Evolutionary conservation across 1,284 basidiomycete genomes (phyloP), one percentile per base, ranked within the genome.

Genomic region (Xerocomus amazonicus): DNA sequence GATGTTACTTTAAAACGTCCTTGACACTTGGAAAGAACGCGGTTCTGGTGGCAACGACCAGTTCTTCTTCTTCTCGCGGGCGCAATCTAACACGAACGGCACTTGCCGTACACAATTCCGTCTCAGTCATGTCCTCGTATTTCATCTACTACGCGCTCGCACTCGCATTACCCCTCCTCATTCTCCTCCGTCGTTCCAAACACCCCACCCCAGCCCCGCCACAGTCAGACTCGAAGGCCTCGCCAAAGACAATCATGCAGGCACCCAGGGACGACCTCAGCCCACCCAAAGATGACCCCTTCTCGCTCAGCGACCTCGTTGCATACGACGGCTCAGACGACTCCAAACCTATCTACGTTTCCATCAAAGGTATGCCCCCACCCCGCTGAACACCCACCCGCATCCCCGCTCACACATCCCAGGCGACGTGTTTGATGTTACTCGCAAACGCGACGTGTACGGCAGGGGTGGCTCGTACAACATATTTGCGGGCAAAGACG

Each of bases 401-500:
- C 27, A 3, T 71, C 59, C 31, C 5, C 43, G 43, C 35, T 35
- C 45, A 32, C 45, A 5, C 14, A 8, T 13, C 13, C 3, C 36
- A 49, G 47, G 90, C 43, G 84, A 82, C 0, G 76, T 94, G 10
- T 94, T 94, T 66, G 90, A 94, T 64, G 92, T 96, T n/a, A 70
- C 83, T 1, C 74, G 74, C 47, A 93, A 92, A 65, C 70, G 73
- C 13, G 90, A 95, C 54, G 87, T 91, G 55, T 96, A 96, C 59
- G 90, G 91, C 33, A 71, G 73, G 26, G 87, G 81, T 9, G 72
- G 75, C 36, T 83, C 84, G 6, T 90, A 90, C 68, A 79, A 80
- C 57, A 66, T 88, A 17, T 90, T 90, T 61, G 84, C 94, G 9
- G 95, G 94, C 39, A 97, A 92, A 72, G 96, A 98, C 61, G 96